These are phyloP conservation scores for Rhodocollybia butyracea DNA, from an alignment of 768 basidiomycete species.

Conservation along the genomic window DNA sequence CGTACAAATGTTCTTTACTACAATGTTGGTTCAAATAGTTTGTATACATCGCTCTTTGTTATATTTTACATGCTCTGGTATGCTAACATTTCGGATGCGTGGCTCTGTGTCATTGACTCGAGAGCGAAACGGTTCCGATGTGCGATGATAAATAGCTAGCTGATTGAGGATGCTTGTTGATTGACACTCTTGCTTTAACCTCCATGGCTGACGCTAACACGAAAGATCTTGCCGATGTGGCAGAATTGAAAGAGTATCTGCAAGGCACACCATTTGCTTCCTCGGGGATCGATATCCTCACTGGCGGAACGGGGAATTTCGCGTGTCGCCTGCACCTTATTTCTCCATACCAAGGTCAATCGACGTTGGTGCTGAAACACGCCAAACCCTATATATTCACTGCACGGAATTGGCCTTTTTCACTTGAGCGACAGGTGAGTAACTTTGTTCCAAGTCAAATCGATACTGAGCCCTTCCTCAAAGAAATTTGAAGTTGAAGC, in stretches of 20 bases:
- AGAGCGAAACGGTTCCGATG: not conserved
- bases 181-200: not conserved
- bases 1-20: slow-evolving; percentile 1
- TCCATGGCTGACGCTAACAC: not conserved
- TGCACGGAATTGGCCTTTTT: slow-evolving; percentile 21
- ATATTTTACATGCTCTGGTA: not conserved
- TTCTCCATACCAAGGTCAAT: slow-evolving; percentile 34
- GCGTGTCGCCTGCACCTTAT: slow-evolving; percentile 50
- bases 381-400: slow-evolving; percentile 37
- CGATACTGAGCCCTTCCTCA: no score
- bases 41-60: not conserved
- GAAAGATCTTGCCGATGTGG: not conserved
- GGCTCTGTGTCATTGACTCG: no score
- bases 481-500: slow-evolving; percentile 41
- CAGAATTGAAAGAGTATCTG: slow-evolving; percentile 35
- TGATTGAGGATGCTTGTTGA: not conserved
- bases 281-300: slow-evolving; percentile 33
- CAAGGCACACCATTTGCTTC: slow-evolving; percentile 44
- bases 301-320: slow-evolving; percentile 56
- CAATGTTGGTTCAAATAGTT: slow-evolving; percentile 7
- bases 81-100: not conserved
- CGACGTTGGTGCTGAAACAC: slow-evolving; percentile 59
- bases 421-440: slow-evolving; percentile 52
- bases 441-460: no score
- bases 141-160: not conserved